Evolutionary conservation across 2,329 filamentous ascomycete genomes (phyloP), one percentile per base, ranked within the genome.

Genomic region (Phoma sp.): DNA sequence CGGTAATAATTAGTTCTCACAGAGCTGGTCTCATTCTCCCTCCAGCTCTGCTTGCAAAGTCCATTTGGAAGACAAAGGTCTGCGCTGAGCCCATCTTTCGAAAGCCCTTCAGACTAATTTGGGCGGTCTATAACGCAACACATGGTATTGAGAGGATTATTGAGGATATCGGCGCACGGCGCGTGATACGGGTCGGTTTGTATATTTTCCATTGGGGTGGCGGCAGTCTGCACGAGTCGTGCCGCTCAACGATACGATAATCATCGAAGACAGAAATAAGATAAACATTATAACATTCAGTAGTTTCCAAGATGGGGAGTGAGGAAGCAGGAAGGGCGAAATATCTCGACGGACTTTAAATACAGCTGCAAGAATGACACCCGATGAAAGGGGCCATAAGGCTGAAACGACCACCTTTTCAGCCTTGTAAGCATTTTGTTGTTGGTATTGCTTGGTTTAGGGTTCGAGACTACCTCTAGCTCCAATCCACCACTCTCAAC

Each of bases 121-220:
- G 48, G 21, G 2, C 48, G 48, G 14, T 46, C 42, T 3, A 46
- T 46, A 0, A 42, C 48, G 17, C 48, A 52, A 38, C 48, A 52
- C 48, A 52, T 52, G 6, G 48, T 46, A 14, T 52, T 52, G 21
- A 52, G 48, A 45, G 48, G 34, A 15, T 52, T 45, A 5, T 33
- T 26, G 12, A 52, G 40, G 7, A 26, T 21, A 28, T 45, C 42
- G 3, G 26, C 28, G 17, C 48, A 52, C 28, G 48, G 48, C 12
- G 48, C 48, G 21, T 52, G 48, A 15, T 52, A 37, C 14, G 34
- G 20, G 29, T 46, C 42, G 15, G 48, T 46, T 15, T 46, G 48
- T 21, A 52, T 9, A n/a, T 46, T 28, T 28, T 4, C 48, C 42
- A n/a, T 52, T 46, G 17, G 48, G 48, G 21, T 52, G 48, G 11